Conservation (phyloP, 768 basidiomycete species). For the Sporobolomyces pararoseus region DNA sequence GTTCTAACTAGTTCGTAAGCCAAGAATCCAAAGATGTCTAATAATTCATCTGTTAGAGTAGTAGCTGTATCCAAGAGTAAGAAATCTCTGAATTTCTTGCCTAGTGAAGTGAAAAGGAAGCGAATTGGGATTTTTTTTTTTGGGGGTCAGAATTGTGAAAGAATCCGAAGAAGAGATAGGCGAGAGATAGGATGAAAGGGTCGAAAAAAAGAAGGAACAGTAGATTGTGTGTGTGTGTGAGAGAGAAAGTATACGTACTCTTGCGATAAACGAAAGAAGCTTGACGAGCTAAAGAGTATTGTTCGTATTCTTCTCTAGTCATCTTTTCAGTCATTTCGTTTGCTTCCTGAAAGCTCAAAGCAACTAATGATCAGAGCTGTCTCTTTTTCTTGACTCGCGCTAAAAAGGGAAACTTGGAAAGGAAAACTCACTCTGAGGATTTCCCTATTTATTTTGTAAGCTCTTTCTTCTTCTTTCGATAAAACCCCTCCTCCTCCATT, state of each 20-base stretch:
- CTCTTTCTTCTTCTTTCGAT: slow-evolving; percentile 93
- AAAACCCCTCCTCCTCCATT: slow-evolving; percentile 66
- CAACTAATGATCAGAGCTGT: too few species aligned
- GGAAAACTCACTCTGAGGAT: slow-evolving; percentile 81
- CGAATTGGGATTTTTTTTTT: too few species aligned
- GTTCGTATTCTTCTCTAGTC: slow-evolving; percentile 94
- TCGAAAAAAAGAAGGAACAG: background rate
- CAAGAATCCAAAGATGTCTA: slow-evolving; percentile 94
- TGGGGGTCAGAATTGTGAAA: too few species aligned
- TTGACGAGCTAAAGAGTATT: slow-evolving; percentile 93
- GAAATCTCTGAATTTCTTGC: slow-evolving; percentile 91
- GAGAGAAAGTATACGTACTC: slow-evolving; percentile 56
- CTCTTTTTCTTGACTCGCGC: too few species aligned
- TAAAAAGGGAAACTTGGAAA: too few species aligned
- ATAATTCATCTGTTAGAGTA: slow-evolving; percentile 79
- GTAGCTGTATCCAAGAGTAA: slow-evolving; percentile 56
- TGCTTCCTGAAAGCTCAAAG: slow-evolving; percentile 68
- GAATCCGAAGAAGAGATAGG: background rate
- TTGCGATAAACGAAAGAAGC: slow-evolving; percentile 96
- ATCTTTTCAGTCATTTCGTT: slow-evolving; percentile 92
- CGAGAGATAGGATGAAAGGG: background rate
- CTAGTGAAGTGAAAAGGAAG: slow-evolving; percentile 56
- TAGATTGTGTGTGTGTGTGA: too few species aligned
- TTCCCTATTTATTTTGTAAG: slow-evolving; percentile 91
- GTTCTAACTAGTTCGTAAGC: slow-evolving; percentile 96